phyloP scores from a whole-genome alignment of 345 rosid genomes.

The Syzygium aqueum region DNA sequence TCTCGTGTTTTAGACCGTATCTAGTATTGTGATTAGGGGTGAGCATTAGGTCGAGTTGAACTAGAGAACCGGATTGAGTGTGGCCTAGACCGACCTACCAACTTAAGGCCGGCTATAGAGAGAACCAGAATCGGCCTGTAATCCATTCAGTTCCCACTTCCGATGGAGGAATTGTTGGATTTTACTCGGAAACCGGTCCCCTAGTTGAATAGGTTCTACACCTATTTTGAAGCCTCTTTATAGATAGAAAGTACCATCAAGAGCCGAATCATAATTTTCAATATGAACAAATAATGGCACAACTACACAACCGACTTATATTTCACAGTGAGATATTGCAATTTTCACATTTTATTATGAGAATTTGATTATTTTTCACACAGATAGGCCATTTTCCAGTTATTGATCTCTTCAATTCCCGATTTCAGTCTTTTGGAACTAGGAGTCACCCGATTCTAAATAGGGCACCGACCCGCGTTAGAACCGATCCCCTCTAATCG shows the following conservation, averaged over 20 bases:
- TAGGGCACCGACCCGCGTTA: background rate
- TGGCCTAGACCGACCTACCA: fast-evolving
- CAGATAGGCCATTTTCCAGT: background rate
- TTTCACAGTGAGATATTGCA: fast-evolving
- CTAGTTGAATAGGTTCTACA: fast-evolving
- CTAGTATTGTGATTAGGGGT: background rate
- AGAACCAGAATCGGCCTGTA: no score
- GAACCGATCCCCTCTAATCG: background rate
- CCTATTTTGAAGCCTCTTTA: background rate
- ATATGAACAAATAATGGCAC: fast-evolving
- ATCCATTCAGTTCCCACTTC: no score
- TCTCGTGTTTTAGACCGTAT: background rate
- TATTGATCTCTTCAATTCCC: background rate
- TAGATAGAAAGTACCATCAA: background rate
- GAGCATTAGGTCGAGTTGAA: background rate
- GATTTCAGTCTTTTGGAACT: background rate
- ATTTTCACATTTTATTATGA: background rate
- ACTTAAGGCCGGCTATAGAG: fast-evolving
- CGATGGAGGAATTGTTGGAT: background rate
- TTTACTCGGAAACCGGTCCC: background rate
- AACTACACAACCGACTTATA: background rate
- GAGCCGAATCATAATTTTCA: background rate
- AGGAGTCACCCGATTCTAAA: background rate
- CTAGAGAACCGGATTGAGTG: background rate
- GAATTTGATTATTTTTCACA: background rate